Conservation (phyloP, 192 early-diverging fungal species). For the Entomortierella beljakovae region DNA sequence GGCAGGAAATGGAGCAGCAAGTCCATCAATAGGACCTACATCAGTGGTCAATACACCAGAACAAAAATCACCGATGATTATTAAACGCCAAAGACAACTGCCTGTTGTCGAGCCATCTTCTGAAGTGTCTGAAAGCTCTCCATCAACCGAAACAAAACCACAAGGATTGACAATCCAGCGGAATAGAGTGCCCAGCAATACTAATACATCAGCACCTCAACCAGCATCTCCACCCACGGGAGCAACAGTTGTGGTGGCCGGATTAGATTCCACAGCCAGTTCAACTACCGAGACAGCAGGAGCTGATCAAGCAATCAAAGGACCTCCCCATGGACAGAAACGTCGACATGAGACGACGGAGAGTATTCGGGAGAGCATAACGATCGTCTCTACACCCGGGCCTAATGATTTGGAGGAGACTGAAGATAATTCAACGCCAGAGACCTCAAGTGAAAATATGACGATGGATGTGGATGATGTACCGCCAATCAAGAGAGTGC, state of each 20-base stretch:
- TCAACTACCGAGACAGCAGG: background rate
- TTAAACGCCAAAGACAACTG: slow-evolving; percentile 42
- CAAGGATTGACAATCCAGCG: slow-evolving; percentile 22
- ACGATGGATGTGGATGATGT: slow-evolving; percentile 51
- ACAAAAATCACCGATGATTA: slow-evolving; percentile 37
- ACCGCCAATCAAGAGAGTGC: slow-evolving; percentile 36
- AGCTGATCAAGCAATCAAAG: background rate
- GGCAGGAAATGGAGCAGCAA: slow-evolving; percentile 26
- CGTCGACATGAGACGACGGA: slow-evolving; percentile 47
- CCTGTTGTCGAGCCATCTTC: slow-evolving; percentile 29
- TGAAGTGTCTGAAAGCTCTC: slow-evolving; percentile 10
- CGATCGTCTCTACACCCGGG: slow-evolving; percentile 44
- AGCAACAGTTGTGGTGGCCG: slow-evolving; percentile 2
- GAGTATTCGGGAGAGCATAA: slow-evolving; percentile 40
- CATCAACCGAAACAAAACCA: slow-evolving; percentile 2
- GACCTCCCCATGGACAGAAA: slow-evolving; percentile 41
- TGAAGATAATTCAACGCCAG: slow-evolving; percentile 21
- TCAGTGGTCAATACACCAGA: slow-evolving; percentile 11
- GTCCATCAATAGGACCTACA: slow-evolving; percentile 28
- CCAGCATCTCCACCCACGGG: slow-evolving; percentile 5
- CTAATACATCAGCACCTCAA: slow-evolving; percentile 14
- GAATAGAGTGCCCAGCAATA: slow-evolving; percentile 3
- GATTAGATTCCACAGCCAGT: background rate
- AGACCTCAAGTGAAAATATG: slow-evolving; percentile 11
- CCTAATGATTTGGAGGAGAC: slow-evolving; percentile 38